Evolutionary conservation across 768 basidiomycete species (phyloP).

Genomic region (Suillus brevipes): DNA sequence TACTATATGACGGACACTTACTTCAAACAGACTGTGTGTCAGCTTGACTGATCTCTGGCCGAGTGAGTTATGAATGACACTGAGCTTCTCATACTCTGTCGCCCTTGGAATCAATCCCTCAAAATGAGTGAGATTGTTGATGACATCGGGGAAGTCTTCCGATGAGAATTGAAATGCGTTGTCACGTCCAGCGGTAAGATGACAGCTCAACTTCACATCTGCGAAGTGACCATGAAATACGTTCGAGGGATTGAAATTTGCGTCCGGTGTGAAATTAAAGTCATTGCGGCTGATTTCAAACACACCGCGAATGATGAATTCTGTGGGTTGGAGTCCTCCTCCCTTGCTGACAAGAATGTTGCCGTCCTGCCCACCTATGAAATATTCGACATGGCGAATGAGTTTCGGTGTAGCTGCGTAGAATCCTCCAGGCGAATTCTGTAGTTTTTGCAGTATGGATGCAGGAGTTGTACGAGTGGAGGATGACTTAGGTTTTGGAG

Average conservation of each 20-base stretch:
- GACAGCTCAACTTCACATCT: conserved; percentile 1
- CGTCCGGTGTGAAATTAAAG: conserved; percentile 5
- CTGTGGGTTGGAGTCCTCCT: background rate
- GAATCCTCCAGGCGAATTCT: background rate
- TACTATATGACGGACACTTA: background rate
- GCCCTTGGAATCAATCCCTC: background rate
- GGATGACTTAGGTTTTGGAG: too few species aligned
- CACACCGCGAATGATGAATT: conserved; percentile 1
- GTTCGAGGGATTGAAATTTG: conserved; percentile 5
- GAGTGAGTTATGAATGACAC: background rate
- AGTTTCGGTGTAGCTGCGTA: background rate
- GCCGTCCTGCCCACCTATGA: background rate
- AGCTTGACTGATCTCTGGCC: conserved; percentile 2
- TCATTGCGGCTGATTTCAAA: conserved; percentile 5
- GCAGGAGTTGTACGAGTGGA: background rate
- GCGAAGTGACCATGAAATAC: background rate
- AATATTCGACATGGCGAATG: background rate
- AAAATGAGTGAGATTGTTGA: conserved; percentile 2
- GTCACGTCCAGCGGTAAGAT: background rate
- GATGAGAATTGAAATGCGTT: background rate
- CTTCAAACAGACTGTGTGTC: conserved; percentile 2
- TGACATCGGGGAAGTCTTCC: background rate
- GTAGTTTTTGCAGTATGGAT: background rate
- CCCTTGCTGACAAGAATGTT: background rate
- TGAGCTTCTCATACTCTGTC: background rate